Percentiles rank a stretch among this genome's conserved stretches.
These are phyloP conservation scores for Zygoascus sp. DNA, from an alignment of 1,139 yeast species.

Conservation along the genomic window DNA sequence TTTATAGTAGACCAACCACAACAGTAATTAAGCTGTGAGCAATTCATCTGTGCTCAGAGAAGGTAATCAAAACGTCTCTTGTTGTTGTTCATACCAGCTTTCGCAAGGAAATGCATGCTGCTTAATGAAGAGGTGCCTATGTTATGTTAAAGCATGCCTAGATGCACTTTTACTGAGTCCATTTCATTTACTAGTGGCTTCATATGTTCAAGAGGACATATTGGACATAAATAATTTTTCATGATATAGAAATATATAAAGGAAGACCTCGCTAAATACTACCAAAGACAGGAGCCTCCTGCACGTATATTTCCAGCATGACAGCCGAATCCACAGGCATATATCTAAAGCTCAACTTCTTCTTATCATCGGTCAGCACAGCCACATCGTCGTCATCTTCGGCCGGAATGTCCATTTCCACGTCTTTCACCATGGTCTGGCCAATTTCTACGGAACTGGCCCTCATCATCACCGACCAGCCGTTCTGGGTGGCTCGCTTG, in stretches of 20 bases:
- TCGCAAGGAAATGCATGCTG: too few species aligned
- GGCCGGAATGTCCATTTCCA: not conserved
- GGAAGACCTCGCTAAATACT: not conserved
- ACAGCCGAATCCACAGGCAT: conserved; percentile 1
- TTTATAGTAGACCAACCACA: too few species aligned
- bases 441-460: not conserved
- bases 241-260: not conserved
- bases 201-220: too few species aligned
- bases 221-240: not conserved
- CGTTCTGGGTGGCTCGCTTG: not conserved
- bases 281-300: conserved; percentile 2
- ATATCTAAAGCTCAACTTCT: conserved; percentile 5
- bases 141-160: too few species aligned
- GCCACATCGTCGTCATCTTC: conserved; percentile 9
- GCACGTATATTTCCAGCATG: conserved; percentile 10
- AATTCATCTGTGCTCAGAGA: too few species aligned
- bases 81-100: too few species aligned
- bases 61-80: too few species aligned
- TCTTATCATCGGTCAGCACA: conserved; percentile 1
- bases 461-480: conserved; percentile 8
- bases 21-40: too few species aligned
- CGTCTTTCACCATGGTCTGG: conserved; percentile 7
- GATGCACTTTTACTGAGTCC: too few species aligned
- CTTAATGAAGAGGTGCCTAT: too few species aligned
- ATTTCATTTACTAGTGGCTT: too few species aligned